Evolutionary conservation across 495 filamentous ascomycete species (phyloP), one percentile per base, ranked within the genome.

Genomic region (Neurospora sp.): DNA sequence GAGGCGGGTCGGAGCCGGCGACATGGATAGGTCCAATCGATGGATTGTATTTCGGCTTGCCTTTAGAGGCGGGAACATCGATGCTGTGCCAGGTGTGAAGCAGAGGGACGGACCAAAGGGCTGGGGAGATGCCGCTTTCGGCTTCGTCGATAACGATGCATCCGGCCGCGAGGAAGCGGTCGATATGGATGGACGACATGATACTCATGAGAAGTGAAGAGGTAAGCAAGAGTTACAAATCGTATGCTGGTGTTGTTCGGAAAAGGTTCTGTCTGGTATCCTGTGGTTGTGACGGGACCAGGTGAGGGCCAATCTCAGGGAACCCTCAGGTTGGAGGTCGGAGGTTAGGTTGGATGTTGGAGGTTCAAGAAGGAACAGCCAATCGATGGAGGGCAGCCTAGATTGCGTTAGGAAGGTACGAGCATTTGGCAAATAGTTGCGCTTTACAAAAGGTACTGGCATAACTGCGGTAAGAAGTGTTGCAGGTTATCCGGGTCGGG

Each of bases 111-210:
- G 59, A n/a, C 73, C 73, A 75, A 5, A 70, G 16, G 16, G 75
- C 44, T 14, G 38, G 12, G 37, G 69, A 44, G 31, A 73, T 31
- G 4, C 27, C 61, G 45, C 45, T 71, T 9, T 65, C 38, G 39
- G 70, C 47, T 18, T 70, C 40, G 37, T 74, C 27, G 45, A 83
- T 22, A n/a, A 75, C 71, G 7, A 84, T 71, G 72, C 83, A 82
- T 1, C 83, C 83, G 14, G 77, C 80, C 10, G 80, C 80, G 31
- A 84, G 78, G 71, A 81, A 78, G 65, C 75, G 75, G 69, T 31
- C 45, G 5, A 22, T 9, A 70, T 45, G 70, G 8, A 39, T 40
- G 9, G 47, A 18, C 39, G 70, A 12, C 35, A 65, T 65, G 53
- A 35, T 65, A 8, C 14, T 65, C 6, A 2, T 8, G 12, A 18